Conservation (phyloP, 176 grass and related monocot species). For the Musa acuminata region DNA sequence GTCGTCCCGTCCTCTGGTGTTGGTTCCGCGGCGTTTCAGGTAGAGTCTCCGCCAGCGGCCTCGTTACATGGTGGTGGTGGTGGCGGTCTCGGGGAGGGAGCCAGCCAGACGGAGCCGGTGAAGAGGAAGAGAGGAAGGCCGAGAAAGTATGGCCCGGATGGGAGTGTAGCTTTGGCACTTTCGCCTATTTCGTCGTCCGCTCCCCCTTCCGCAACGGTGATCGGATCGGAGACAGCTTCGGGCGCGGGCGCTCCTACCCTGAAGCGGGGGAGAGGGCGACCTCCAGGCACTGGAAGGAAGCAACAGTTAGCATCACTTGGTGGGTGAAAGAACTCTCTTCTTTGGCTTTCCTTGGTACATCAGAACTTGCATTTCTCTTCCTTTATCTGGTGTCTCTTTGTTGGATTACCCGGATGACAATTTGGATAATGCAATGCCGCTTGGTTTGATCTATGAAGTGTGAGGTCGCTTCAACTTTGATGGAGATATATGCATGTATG, state of each 20-base stretch:
- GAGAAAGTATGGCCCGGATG: slow-evolving; percentile 13
- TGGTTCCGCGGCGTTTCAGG: not conserved
- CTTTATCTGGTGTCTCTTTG: not conserved
- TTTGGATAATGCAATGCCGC: not conserved
- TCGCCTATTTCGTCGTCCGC: slow-evolving; percentile 8
- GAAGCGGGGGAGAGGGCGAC: slow-evolving; percentile 10
- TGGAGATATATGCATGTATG: no score
- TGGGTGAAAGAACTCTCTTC: slow-evolving; percentile 9
- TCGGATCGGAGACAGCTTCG: not conserved
- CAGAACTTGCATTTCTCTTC: not conserved
- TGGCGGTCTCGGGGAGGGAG: not conserved
- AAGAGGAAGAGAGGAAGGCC: slow-evolving; percentile 30
- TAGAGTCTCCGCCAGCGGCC: not conserved
- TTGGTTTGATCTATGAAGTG: not conserved
- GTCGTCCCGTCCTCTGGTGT: slow-evolving; percentile 6
- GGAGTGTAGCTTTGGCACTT: slow-evolving; percentile 3
- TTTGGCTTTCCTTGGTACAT: not conserved
- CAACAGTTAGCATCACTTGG: slow-evolving; percentile 37
- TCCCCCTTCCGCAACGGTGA: slow-evolving; percentile 8
- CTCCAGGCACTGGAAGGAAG: slow-evolving; percentile 28
- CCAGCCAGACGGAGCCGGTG: not conserved
- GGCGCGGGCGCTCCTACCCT: not conserved
- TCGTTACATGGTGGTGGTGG: not conserved
- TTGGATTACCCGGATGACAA: not conserved
- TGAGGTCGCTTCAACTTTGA: not conserved